Base-by-base conservation (phyloP, 371 early-diverging fungal genomes). In the Mortierella sp. region DNA sequence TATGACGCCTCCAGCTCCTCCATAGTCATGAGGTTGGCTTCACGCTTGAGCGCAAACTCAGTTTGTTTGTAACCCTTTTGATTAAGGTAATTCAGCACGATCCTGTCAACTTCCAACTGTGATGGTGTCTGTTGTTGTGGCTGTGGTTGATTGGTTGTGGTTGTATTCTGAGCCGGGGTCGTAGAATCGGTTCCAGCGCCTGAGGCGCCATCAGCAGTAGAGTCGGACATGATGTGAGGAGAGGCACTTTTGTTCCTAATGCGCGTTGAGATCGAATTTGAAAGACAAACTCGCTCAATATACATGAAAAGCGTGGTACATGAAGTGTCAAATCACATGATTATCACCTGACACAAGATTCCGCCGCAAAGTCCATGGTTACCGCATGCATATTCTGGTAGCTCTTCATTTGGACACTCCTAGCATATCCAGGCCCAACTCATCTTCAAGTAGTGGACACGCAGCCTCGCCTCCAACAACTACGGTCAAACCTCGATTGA, bases 11-110 rank as follows among this genome's bases (percentile, higher is more conserved):
- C 70, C 24, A 72, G 55, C 16, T 72, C 72, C 49, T 77, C 76
- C 1, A 88, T 72, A 24, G 88, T 77, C 70, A 80, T 68, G 40
- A 87, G 83, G 24, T 71, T 74, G 24, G 86, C 83, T 22, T 88
- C 88, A 43, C 73, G 78, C 45, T 83, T 80, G 18, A 90, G 75
- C 24, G 75, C 84, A 20, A 83, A 64, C 55, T 91, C 90, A 8
- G 92, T 84, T 26, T 86, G 77, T 35, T 68, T 83, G 81, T 90
- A 92, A 24, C 92, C 92, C 66, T 90, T 90, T 43, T 85, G 68
- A 60, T 86, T 85, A 26, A 90, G 77, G 68, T 88, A 90, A 62
- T 87, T 87, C 47, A 90, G 81, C 16, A 90, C 89, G 18, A 90
- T 81, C 72, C 84, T 81, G 39, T 90, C 88, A 1, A 87, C 83